Percentiles rank a stretch among this genome's conserved stretches.
Evolutionary conservation across 1,284 basidiomycete genomes (phyloP).

Genomic region (Butyriboletus appendiculatus): DNA sequence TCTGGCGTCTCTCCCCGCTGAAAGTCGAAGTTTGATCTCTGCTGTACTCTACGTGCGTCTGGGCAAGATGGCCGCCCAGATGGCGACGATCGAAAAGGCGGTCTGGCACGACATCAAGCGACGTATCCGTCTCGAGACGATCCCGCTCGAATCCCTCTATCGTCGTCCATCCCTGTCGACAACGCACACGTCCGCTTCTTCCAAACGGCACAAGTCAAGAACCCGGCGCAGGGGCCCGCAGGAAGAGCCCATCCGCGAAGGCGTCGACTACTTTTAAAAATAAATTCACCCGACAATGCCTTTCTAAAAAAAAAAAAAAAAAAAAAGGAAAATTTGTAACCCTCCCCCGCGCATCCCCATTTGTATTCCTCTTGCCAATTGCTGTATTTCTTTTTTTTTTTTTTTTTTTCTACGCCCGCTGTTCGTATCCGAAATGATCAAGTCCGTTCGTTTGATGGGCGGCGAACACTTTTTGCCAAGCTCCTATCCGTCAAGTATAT

Average conservation of each 20-base stretch:
- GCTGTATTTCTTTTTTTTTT: no score
- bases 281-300: no score
- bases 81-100: constrained; percentile 34
- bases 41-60: constrained; percentile 34
- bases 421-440: no score
- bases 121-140: constrained; percentile 29
- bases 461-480: neutral
- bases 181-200: no score
- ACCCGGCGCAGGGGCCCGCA: neutral
- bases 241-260: constrained; percentile 8
- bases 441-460: constrained; percentile 2
- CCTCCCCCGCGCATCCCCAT: constrained; percentile 1
- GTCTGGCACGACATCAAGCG: constrained; percentile 31
- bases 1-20: constrained; percentile 31
- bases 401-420: no score
- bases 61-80: constrained; percentile 29
- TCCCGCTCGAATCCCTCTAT: constrained; percentile 25
- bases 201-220: constrained; percentile 4
- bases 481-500: constrained; percentile 10
- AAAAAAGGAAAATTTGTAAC: no score
- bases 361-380: constrained; percentile 8
- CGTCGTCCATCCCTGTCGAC: no score
- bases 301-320: no score
- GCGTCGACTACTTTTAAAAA: constrained; percentile 27
- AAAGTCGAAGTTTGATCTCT: constrained; percentile 28